Percentiles rank a stretch among this genome's conserved stretches.
These are phyloP conservation scores for Trichosanthes truncata DNA, from an alignment of 306 rosid species.

Conservation along the genomic window DNA sequence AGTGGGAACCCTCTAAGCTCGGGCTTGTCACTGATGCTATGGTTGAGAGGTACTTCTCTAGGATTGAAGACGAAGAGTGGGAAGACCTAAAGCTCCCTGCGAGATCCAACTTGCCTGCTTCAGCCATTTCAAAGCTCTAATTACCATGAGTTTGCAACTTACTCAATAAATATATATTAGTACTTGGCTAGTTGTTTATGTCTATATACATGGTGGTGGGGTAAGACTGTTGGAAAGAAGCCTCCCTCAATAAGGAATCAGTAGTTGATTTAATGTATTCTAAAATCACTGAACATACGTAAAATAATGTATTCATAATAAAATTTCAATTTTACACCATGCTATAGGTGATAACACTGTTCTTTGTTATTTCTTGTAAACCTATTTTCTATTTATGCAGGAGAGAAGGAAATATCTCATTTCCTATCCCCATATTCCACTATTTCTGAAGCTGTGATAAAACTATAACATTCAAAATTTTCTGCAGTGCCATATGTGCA, in stretches of 20 bases:
- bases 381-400: background rate
- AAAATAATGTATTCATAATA: background rate
- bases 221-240: background rate
- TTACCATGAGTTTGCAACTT: background rate
- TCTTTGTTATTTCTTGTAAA: background rate
- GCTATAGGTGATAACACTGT: background rate
- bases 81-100: conserved; percentile 62
- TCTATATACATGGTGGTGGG: background rate
- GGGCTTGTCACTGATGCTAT: conserved; percentile 38
- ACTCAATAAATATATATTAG: background rate
- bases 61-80: conserved; percentile 59
- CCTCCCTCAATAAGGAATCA: background rate
- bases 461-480: background rate
- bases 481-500: background rate
- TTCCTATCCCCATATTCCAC: background rate
- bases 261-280: background rate
- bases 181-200: background rate
- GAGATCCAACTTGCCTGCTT: conserved; percentile 55
- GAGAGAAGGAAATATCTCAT: background rate
- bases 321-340: background rate
- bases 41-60: conserved; percentile 42
- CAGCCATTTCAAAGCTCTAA: conserved; percentile 72
- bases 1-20: conserved; percentile 63
- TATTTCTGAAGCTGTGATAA: background rate
- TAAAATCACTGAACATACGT: background rate